These are phyloP conservation scores for Paraphoma sp. DNA, from an alignment of 2,329 filamentous ascomycete species.

Conservation along the genomic window DNA sequence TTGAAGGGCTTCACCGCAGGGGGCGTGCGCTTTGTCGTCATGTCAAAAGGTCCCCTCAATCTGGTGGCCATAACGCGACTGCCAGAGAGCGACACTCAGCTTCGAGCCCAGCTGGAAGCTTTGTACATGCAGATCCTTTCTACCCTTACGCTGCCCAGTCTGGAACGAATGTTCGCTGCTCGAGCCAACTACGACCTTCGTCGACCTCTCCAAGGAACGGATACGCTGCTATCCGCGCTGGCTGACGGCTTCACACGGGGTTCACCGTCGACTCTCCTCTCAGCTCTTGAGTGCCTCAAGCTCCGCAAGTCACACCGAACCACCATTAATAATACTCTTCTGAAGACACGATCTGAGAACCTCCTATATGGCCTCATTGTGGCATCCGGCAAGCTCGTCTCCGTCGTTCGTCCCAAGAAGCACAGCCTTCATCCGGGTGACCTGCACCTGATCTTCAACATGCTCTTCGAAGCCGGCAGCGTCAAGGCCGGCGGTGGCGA, in stretches of 20 bases:
- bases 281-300: constrained; percentile 90
- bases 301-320: constrained; percentile 87
- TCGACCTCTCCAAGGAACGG: constrained; percentile 88
- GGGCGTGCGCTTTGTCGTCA: constrained; percentile 81
- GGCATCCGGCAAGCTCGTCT: constrained; percentile 89
- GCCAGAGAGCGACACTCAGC: constrained; percentile 88
- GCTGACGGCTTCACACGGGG: constrained; percentile 94
- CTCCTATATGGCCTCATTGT: constrained; percentile 93
- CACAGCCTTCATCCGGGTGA: constrained; percentile 96
- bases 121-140: constrained; percentile 98
- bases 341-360: constrained; percentile 77
- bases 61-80: constrained; percentile 92
- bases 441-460: constrained; percentile 96
- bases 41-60: constrained; percentile 85
- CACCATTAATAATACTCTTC: constrained; percentile 83
- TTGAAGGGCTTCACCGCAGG: constrained; percentile 88
- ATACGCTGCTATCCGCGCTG: constrained; percentile 86
- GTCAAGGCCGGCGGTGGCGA: constrained; percentile 93
- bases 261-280: constrained; percentile 85
- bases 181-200: constrained; percentile 94
- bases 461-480: constrained; percentile 95
- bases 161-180: constrained; percentile 86
- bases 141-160: constrained; percentile 85
- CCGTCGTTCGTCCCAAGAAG: constrained; percentile 90
- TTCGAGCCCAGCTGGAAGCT: constrained; percentile 86